Base-by-base conservation (phyloP, 2,329 filamentous ascomycete species). In the Botrytis squamosa region DNA sequence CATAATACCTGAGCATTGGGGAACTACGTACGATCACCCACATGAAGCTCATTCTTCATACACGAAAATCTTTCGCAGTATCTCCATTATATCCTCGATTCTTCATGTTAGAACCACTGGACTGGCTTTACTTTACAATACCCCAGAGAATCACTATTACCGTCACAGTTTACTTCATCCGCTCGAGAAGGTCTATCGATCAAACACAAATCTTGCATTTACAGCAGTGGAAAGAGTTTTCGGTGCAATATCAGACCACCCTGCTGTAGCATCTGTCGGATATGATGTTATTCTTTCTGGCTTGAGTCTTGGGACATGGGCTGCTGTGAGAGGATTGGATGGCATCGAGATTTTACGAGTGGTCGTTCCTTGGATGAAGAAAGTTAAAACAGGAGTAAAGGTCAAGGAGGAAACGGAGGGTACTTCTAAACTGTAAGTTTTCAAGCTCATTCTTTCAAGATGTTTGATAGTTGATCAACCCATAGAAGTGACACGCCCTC, bases 221-320 rank as follows among this genome's bases (percentile, higher is more conserved):
- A 85, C 82, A 38, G 84, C 85, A 4, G 72, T 86, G 22, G 83
- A 82, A 65, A 85, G 83, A 78, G 81, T 88, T 20, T 82, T 87
- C 40, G 85, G 84, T 59, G 85, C 86, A 1, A 83, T 88, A 69
- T 84, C 83, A 74, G 87, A 87, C 70, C 88, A 91, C 78, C 89
- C 89, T 0, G 86, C 85, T 36, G 85, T 91, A 44, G 85, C 86
- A 33, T 86, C 85, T 29, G 86, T 87, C 0, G 87, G 86, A 9
- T 86, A 86, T 81, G 90, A 92, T 80, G 88, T 89, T 1, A 79
- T 91, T 22, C 82, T 90, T 52, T 88, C 86, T 36, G 83, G 84
- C 1, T 74, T 88, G 22, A 87, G 85, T 73, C 80, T 90, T n/a
- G 85, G 88, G 1, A 73, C 86, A 2, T 91, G 89, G 88, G 85